Conservation (phyloP, 2,329 filamentous ascomycete genomes). For the Sporothrix pseudoabietina region DNA sequence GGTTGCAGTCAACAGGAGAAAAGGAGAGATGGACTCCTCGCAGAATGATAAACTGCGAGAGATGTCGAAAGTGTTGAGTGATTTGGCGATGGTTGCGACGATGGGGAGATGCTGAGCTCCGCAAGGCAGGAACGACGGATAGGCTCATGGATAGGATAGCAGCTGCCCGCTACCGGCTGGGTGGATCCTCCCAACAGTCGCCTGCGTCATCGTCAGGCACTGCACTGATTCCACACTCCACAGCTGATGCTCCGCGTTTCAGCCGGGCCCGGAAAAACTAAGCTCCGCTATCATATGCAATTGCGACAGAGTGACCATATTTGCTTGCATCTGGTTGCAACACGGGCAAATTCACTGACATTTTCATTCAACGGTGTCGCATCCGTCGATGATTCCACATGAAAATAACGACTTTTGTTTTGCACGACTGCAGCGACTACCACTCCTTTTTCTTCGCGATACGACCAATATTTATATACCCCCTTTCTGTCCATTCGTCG, state of each 20-base stretch:
- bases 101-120: neutral
- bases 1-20: neutral
- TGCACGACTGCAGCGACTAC: neutral
- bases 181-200: conserved; percentile 12
- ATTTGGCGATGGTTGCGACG: neutral
- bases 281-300: neutral
- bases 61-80: conserved; percentile 1
- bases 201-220: conserved; percentile 22
- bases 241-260: neutral
- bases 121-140: conserved; percentile 3
- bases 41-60: neutral
- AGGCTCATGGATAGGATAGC: neutral
- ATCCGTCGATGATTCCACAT: neutral
- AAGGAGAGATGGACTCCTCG: too few species aligned
- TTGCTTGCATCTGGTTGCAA: neutral
- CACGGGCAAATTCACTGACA: neutral
- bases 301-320: neutral
- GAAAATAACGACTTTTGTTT: neutral
- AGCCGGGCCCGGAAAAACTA: conserved; percentile 23
- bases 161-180: neutral
- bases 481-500: neutral
- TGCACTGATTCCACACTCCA: neutral
- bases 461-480: neutral
- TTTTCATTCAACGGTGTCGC: neutral
- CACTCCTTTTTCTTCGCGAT: neutral